A percentile compares a stretch with the other conserved stretches of the same genome.
Conservation (phyloP, 345 rosid genomes). For the Hibiscus mutabilis region DNA sequence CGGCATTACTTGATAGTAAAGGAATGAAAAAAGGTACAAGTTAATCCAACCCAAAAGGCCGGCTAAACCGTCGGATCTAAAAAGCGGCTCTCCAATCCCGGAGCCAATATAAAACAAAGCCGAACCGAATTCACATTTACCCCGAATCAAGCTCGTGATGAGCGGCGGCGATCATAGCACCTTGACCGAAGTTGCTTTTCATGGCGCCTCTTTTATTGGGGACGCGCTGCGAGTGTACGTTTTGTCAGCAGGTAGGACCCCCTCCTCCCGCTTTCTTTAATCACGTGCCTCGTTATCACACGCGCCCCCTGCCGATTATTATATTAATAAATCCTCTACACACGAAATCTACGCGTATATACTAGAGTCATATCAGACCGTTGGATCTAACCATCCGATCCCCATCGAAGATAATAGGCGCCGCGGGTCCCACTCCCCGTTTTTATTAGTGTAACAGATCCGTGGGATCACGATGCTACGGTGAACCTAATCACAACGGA, state of each 20-base stretch:
- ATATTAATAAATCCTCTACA: not conserved
- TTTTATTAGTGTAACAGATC: not conserved
- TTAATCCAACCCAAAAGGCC: not conserved
- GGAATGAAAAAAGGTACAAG: not conserved
- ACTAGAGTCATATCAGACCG: not conserved
- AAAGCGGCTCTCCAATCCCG: not conserved
- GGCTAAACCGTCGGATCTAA: not conserved
- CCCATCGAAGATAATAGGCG: not conserved
- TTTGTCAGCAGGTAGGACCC: not conserved
- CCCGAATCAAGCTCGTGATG: slow-evolving; percentile 1
- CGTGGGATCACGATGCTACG: not conserved
- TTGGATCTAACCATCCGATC: not conserved
- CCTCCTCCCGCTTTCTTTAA: not conserved
- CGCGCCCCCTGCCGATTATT: not conserved
- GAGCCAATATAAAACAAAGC: not conserved
- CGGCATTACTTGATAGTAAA: not conserved
- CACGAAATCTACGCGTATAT: slow-evolving; percentile 1
- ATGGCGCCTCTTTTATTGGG: not conserved
- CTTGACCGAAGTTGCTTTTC: not conserved
- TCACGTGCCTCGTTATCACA: not conserved
- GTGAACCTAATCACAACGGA: not conserved
- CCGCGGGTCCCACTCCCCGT: not conserved
- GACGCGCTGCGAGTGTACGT: not conserved
- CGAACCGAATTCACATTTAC: not conserved
- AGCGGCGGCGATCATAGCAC: not conserved